These are phyloP conservation scores for Syzygium aromaticum DNA, from an alignment of 345 rosid species.

Conservation along the genomic window DNA sequence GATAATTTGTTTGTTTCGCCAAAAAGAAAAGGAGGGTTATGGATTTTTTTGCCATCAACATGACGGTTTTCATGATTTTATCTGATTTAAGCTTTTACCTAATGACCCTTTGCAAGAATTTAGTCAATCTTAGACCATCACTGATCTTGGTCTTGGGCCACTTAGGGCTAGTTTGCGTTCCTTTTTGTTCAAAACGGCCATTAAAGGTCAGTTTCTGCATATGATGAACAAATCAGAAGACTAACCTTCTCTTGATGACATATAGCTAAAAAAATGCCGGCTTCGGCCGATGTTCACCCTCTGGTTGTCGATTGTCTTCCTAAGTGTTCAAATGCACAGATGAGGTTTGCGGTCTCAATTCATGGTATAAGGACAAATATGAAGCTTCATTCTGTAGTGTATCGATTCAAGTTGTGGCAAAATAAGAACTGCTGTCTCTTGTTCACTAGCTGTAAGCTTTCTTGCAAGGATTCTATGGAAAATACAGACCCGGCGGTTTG, in stretches of 20 bases:
- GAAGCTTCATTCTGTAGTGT: neutral
- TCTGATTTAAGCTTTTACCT: neutral
- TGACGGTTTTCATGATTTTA: neutral
- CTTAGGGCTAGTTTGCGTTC: neutral
- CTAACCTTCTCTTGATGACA: neutral
- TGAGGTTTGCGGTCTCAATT: neutral
- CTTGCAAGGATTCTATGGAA: neutral
- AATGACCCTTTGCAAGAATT: neutral
- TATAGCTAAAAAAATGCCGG: neutral
- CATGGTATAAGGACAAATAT: neutral
- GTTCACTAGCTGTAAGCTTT: neutral
- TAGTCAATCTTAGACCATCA: neutral
- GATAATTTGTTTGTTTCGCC: neutral
- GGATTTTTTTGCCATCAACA: neutral
- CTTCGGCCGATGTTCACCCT: neutral
- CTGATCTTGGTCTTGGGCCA: neutral
- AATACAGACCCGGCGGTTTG: neutral
- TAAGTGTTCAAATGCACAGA: neutral
- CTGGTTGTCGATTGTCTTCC: neutral
- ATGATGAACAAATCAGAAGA: neutral
- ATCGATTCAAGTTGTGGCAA: neutral
- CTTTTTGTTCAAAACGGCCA: neutral
- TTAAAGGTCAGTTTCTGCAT: neutral
- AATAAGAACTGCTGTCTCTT: neutral
- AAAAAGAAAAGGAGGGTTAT: neutral